Evolutionary conservation across 1,284 basidiomycete genomes (phyloP).

Genomic region (Trichosporon coremiiforme): DNA sequence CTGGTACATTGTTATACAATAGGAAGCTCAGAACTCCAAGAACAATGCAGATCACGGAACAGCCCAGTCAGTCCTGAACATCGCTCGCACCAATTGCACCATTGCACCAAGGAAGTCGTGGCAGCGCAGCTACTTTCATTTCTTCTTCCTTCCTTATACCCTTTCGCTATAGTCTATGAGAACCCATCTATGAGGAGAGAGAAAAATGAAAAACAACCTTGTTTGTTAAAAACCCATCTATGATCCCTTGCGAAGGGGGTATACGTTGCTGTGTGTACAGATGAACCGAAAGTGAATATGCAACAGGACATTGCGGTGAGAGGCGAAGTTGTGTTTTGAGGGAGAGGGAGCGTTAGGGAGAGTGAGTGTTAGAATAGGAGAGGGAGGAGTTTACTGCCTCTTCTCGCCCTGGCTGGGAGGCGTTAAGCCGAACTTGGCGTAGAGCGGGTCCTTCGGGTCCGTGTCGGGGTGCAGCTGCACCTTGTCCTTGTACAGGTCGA

Average conservation of each 20-base stretch:
- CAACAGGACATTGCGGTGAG: background rate
- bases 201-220: conserved; percentile 12
- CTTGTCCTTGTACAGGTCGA: conserved; percentile 62
- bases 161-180: background rate
- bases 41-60: background rate
- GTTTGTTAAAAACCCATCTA: conserved; percentile 16
- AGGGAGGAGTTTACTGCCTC: conserved; percentile 2
- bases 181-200: conserved; percentile 12
- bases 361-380: background rate
- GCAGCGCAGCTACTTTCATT: conserved; percentile 16
- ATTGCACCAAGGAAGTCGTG: background rate
- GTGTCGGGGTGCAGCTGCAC: conserved; percentile 86
- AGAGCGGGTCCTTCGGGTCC: conserved; percentile 56
- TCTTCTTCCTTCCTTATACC: conserved; percentile 13
- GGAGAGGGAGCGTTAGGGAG: background rate
- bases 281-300: background rate
- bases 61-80: background rate
- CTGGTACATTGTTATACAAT: background rate
- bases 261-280: conserved; percentile 14
- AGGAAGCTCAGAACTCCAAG: background rate
- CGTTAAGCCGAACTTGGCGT: conserved; percentile 45
- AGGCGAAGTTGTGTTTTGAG: background rate
- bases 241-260: conserved; percentile 1
- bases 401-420: conserved; percentile 23
- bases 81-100: background rate